phyloP scores from a whole-genome alignment of 306 rosid species.

The Malus fusca region DNA sequence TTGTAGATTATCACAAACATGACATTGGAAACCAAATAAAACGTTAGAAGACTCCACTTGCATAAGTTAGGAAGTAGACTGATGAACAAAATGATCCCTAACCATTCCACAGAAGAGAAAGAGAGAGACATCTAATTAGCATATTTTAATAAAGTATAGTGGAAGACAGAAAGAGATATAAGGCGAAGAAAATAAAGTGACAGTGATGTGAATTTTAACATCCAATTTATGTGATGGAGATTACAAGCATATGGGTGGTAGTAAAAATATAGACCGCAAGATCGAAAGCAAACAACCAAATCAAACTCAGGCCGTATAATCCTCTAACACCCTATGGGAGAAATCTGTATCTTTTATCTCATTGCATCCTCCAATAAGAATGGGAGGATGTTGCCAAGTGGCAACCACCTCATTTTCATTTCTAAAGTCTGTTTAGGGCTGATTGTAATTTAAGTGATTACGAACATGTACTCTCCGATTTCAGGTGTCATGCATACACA shows the following conservation, averaged over 20 bases:
- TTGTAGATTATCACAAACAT: background rate
- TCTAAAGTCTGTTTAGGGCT: no score
- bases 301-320: background rate
- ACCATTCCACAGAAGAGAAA: background rate
- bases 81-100: background rate
- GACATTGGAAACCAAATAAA: background rate
- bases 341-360: constrained; percentile 5
- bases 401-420: background rate
- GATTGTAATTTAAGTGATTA: no score
- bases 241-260: background rate
- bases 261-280: background rate
- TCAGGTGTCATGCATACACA: no score
- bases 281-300: background rate
- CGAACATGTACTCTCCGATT: no score
- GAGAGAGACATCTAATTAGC: background rate
- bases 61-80: background rate
- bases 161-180: background rate
- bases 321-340: background rate
- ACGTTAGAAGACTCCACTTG: background rate
- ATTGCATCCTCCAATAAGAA: constrained; percentile 3
- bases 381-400: background rate
- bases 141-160: background rate
- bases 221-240: constrained; percentile 7
- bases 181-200: background rate
- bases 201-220: background rate